A percentile compares a stretch with the other conserved stretches of the same genome.
phyloP scores from a whole-genome alignment of 805 yeast genomes.

The Cyberlindnera lachancei region DNA sequence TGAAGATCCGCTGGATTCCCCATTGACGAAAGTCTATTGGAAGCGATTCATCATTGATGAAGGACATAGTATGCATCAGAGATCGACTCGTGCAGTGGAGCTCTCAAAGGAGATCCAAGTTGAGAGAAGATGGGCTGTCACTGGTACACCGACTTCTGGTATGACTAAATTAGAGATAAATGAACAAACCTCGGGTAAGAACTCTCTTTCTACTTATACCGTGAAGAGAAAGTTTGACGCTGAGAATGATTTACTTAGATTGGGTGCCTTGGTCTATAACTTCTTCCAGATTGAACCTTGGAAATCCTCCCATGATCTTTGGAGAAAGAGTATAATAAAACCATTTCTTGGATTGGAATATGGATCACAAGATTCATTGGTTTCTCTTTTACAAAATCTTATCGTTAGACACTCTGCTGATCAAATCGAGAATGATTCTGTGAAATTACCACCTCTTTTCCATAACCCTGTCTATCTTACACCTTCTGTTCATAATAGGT shows the following conservation, averaged over 20 bases:
- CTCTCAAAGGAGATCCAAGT: conserved; percentile 41
- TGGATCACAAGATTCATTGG: conserved; percentile 35
- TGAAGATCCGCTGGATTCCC: conserved; percentile 29
- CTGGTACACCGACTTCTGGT: conserved; percentile 74
- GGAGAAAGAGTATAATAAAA: conserved; percentile 38
- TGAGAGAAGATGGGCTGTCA: conserved; percentile 67
- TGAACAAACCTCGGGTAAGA: conserved; percentile 11
- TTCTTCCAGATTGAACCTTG: conserved; percentile 57
- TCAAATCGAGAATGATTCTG: conserved; percentile 49
- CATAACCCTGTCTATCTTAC: conserved; percentile 51
- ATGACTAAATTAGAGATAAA: conserved; percentile 46
- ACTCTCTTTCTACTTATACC: conserved; percentile 27
- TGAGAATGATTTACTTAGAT: conserved; percentile 41
- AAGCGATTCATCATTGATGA: conserved; percentile 69
- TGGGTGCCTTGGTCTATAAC: conserved; percentile 45
- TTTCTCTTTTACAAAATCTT: conserved; percentile 36
- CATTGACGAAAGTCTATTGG: conserved; percentile 45
- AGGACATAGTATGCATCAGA: conserved; percentile 58
- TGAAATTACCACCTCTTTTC: conserved; percentile 48
- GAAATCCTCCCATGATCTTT: conserved; percentile 36
- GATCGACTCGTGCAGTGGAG: conserved; percentile 39
- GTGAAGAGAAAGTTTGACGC: conserved; percentile 45
- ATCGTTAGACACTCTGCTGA: conserved; percentile 49
- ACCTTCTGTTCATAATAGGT: conserved; percentile 55
- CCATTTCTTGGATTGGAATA: conserved; percentile 37